Evolutionary conservation across 106 monocot genomes (phyloP), one percentile per base, ranked within the genome.

Genomic region (Platanthera guangdongensis): DNA sequence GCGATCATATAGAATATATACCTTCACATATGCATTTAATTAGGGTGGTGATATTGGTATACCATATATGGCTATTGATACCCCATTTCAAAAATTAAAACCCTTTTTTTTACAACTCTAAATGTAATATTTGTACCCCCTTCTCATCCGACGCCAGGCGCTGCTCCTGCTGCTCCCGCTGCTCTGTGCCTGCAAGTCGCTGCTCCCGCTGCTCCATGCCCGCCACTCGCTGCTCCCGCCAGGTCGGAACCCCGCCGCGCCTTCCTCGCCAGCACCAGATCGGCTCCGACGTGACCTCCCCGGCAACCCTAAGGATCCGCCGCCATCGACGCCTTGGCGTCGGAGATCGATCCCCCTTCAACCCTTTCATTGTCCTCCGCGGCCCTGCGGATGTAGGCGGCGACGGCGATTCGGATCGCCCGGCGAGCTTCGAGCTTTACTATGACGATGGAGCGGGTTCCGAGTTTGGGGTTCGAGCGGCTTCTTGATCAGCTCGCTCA

Each of bases 321-420:
- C 87, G 79, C 68, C 52, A 72, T 68, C 55, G 80, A 50, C 76
- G 67, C 71, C 52, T 47, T 2, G 16, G 81, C 52, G 53, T 32
- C 10, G 83, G 76, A 50, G 77, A 78, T 68, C 83, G 82, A 9
- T 85, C 87, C n/a, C 82, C 84, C 45, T 84, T 84, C 81, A 86
- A 80, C 78, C 91, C 88, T 15, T 82, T 86, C 80, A 88, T 88
- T 82, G 86, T 92, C 52, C 84, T 92, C 77, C 87, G 90, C 32
- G 75, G 85, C 45, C 85, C 59, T 1, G 28, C 81, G 6, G 71
- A 77, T 5, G 50, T 63, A 28, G 73, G 18, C n/a, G n/a, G n/a
- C n/a, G n/a, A 16, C 12, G 50, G 68, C 12, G 73, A 45, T 32
- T 50, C 52, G 15, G 74, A 74, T 30, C 70, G 67, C 22, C 45